Evolutionary conservation across 305 asterid genomes (phyloP).

Genomic region (Fraxinus dipetala): DNA sequence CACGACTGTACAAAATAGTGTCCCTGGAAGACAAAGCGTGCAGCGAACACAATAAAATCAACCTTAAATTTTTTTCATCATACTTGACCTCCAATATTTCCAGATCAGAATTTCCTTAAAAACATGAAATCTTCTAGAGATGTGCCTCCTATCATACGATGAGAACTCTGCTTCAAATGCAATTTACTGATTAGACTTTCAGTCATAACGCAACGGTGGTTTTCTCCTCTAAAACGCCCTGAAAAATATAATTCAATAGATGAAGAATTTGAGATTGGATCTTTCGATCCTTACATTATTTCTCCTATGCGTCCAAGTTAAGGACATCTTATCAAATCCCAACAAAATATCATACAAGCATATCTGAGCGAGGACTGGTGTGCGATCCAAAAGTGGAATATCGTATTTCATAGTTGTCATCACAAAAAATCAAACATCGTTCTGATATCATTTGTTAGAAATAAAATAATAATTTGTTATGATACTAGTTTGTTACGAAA

Average conservation of each 20-base stretch:
- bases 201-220: neutral
- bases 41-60: neutral
- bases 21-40: neutral
- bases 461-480: neutral
- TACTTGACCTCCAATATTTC: neutral
- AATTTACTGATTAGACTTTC: too few species aligned
- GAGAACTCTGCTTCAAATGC: neutral
- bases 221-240: neutral
- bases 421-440: neutral
- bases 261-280: neutral
- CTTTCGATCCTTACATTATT: neutral
- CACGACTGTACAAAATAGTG: neutral
- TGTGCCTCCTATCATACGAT: neutral
- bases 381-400: neutral
- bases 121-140: neutral
- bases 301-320: neutral
- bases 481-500: neutral
- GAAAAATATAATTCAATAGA: neutral
- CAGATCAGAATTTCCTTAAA: neutral
- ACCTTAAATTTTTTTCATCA: neutral
- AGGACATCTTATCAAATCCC: neutral
- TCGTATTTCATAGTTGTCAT: neutral
- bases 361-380: neutral
- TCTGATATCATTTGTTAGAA: neutral
- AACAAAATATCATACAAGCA: neutral